These are phyloP conservation scores for Botryotinia calthae DNA, from an alignment of 2,329 filamentous ascomycete species.

Conservation along the genomic window DNA sequence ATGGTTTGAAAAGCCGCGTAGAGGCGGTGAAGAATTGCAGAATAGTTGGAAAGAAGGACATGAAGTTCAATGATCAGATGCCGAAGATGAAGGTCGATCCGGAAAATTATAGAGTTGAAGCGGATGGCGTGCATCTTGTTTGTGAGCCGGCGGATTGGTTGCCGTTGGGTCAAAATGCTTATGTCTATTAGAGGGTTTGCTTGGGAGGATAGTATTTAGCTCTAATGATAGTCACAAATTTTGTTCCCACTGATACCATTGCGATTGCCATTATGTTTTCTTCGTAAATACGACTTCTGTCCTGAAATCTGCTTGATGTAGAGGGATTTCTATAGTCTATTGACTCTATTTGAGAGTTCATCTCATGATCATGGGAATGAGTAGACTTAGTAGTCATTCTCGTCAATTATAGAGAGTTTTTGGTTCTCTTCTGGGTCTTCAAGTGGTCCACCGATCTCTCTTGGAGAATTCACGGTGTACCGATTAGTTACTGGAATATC, in stretches of 20 bases:
- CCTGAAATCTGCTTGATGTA: not conserved
- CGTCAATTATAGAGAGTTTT: not conserved
- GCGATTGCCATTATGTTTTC: not conserved
- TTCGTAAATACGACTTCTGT: not conserved
- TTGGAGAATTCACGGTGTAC: not conserved
- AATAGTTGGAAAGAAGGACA: conserved; percentile 74
- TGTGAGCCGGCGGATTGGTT: conserved; percentile 70
- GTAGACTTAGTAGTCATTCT: not conserved
- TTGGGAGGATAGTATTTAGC: not conserved
- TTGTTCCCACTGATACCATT: not conserved
- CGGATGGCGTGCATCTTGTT: conserved; percentile 71
- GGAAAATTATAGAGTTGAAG: conserved; percentile 84
- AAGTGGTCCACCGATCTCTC: not conserved
- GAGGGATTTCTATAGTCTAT: not conserved
- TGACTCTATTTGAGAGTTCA: not conserved
- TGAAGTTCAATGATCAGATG: conserved; percentile 83
- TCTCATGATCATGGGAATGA: not conserved
- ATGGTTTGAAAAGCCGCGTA: conserved; percentile 74
- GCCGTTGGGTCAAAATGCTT: conserved; percentile 75
- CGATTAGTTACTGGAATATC: not conserved
- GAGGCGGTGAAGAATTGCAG: conserved; percentile 78
- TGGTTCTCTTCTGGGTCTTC: not conserved
- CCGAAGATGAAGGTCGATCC: conserved; percentile 90
- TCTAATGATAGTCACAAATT: not conserved
- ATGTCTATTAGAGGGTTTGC: conserved; percentile 60